Base-by-base conservation (phyloP, 345 rosid species). In the Eucalyptus pauciflora region DNA sequence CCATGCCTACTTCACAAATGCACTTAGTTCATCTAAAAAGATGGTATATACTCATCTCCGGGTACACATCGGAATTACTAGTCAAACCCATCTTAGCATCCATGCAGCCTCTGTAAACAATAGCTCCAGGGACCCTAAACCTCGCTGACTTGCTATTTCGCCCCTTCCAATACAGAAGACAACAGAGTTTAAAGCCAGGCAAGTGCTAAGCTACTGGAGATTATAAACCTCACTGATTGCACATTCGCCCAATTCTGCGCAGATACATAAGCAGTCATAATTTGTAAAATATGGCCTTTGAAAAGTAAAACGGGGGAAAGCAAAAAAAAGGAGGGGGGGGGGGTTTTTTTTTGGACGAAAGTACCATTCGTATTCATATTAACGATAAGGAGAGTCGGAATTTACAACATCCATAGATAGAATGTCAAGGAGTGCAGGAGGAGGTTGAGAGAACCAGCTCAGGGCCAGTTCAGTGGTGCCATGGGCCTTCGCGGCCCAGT, bases 311-410 rank as follows among this genome's bases (percentile, higher is more conserved):
- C 56, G 0, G 24, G 56, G 56, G 9, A 18, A 52, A 52, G 56
- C 9, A 1, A 7, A 52, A 17, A 17, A 51, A 18, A 3, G 3
- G 17, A 1, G 0, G 3, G 17, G 9, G 9, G 22, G 8, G 9
- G 9, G 22, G 8, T 0, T 52, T 52, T n/a, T n/a, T n/a, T n/a
- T n/a, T n/a, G n/a, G n/a, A n/a, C n/a, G n/a, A n/a, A n/a, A n/a
- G n/a, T n/a, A n/a, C n/a, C n/a, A n/a, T n/a, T n/a, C n/a, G n/a
- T n/a, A n/a, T n/a, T n/a, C n/a, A n/a, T n/a, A n/a, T n/a, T n/a
- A n/a, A n/a, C n/a, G n/a, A n/a, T n/a, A n/a, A n/a, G n/a, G n/a
- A n/a, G n/a, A n/a, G n/a, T n/a, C n/a, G n/a, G n/a, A n/a, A n/a
- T n/a, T n/a, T n/a, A n/a, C n/a, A n/a, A n/a, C n/a, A n/a, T n/a